Percentiles rank a stretch among this genome's conserved stretches.
Conservation (phyloP, 1,284 basidiomycete genomes). For the Volvariella surrecta region DNA sequence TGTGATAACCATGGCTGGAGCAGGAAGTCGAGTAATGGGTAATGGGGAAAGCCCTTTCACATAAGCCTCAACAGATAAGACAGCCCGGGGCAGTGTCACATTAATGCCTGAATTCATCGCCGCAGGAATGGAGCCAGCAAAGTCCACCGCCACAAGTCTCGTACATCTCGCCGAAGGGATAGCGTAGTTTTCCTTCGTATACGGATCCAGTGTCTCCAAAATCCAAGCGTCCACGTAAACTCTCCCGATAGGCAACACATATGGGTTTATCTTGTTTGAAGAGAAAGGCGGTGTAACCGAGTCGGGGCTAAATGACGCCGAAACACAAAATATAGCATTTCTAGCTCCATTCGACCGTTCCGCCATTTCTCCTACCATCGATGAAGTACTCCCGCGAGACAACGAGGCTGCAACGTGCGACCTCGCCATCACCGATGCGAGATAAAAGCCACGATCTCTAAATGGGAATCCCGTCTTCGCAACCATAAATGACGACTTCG, state of each 20-base stretch:
- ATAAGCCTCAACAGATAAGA: constrained; percentile 64
- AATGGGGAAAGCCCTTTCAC: constrained; percentile 55
- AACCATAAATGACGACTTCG: constrained; percentile 61
- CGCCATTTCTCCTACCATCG: constrained; percentile 18
- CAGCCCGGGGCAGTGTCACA: constrained; percentile 58
- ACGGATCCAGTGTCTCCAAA: constrained; percentile 94
- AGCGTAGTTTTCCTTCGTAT: constrained; percentile 89
- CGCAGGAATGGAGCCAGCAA: constrained; percentile 79
- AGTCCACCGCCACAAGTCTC: constrained; percentile 84
- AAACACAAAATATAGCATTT: constrained; percentile 67
- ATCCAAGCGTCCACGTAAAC: constrained; percentile 94
- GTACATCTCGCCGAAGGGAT: constrained; percentile 94
- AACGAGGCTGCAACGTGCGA: constrained; percentile 30
- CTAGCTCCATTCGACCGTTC: constrained; percentile 29
- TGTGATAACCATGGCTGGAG: constrained; percentile 46
- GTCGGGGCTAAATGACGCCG: constrained; percentile 66
- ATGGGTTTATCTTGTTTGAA: constrained; percentile 71
- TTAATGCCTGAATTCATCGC: constrained; percentile 89
- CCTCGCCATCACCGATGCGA: constrained; percentile 72
- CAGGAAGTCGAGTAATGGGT: constrained; percentile 61
- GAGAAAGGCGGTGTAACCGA: constrained; percentile 46
- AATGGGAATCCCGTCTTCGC: constrained; percentile 84
- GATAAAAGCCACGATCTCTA: constrained; percentile 80
- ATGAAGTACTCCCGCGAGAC: constrained; percentile 23
- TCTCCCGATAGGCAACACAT: constrained; percentile 68